Conservation (phyloP, 805 yeast genomes). For the Yarrowia sp. region DNA sequence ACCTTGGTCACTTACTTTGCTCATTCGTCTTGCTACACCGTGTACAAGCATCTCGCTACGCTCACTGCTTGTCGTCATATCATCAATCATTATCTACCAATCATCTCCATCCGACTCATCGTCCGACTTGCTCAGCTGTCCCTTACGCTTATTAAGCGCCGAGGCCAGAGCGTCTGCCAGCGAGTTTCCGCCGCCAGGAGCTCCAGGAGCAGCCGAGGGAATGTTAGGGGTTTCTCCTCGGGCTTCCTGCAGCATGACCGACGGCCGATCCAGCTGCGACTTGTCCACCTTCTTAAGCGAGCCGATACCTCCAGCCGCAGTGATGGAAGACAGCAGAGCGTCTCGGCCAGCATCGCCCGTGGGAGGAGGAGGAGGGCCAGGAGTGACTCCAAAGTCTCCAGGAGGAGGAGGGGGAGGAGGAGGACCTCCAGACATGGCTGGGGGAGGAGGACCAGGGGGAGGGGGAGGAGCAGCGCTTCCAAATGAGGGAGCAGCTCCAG, state of each 20-base stretch:
- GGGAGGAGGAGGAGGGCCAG: slow-evolving; percentile 54
- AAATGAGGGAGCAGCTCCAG: slow-evolving; percentile 47
- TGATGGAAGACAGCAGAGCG: slow-evolving; percentile 84
- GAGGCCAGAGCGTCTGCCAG: slow-evolving; percentile 89
- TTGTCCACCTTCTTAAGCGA: slow-evolving; percentile 80
- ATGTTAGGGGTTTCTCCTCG: slow-evolving; percentile 62
- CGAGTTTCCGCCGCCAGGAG: slow-evolving; percentile 60
- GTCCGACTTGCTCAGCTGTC: slow-evolving; percentile 79
- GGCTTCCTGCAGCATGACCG: slow-evolving; percentile 73
- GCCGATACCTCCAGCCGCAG: slow-evolving; percentile 78
- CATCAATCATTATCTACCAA: slow-evolving; percentile 53
- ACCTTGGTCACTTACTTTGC: too few relatives aligned
- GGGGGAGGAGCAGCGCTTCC: slow-evolving; percentile 44
- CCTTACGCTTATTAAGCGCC: slow-evolving; percentile 82
- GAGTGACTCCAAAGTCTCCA: slow-evolving; percentile 49
- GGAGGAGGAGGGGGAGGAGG: slow-evolving; percentile 46
- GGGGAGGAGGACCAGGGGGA: slow-evolving; percentile 46
- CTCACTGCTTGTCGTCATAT: background rate
- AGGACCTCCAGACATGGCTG: slow-evolving; percentile 45
- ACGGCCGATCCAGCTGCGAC: slow-evolving; percentile 79
- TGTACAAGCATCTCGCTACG: background rate
- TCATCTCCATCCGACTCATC: slow-evolving; percentile 85
- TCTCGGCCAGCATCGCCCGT: slow-evolving; percentile 69
- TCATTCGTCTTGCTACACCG: too few relatives aligned
- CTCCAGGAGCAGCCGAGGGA: slow-evolving; percentile 50